phyloP scores from a whole-genome alignment of 768 basidiomycete species.

The Tylopilus rubrobrunneus region DNA sequence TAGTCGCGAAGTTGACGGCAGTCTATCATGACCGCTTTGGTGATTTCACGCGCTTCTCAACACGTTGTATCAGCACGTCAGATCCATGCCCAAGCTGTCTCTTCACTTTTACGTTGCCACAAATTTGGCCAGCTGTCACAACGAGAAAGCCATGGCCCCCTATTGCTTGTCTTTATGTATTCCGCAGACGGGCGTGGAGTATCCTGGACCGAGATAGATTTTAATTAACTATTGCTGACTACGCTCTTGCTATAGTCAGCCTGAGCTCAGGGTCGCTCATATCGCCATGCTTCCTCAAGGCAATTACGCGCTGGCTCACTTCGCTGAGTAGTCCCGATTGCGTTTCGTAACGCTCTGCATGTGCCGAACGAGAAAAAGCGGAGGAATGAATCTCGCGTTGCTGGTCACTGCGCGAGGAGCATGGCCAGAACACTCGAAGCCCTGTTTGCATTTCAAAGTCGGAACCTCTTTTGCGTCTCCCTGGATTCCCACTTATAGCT shows the following conservation, averaged over 20 bases:
- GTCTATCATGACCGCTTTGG: slow-evolving; percentile 31
- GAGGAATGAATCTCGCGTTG: slow-evolving; percentile 36
- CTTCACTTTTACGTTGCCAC: slow-evolving; percentile 33
- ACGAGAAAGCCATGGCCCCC: slow-evolving; percentile 28
- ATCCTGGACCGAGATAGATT: slow-evolving; percentile 30
- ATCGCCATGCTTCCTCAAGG: slow-evolving; percentile 32
- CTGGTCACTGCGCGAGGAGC: slow-evolving; percentile 30
- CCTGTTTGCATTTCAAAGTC: slow-evolving; percentile 34
- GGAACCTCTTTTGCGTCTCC: slow-evolving; percentile 25
- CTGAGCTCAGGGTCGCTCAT: slow-evolving; percentile 26
- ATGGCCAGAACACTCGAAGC: slow-evolving; percentile 34
- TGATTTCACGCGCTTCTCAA: slow-evolving; percentile 35
- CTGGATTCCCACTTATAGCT: slow-evolving; percentile 30
- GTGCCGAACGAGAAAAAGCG: slow-evolving; percentile 29
- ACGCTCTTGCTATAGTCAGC: slow-evolving; percentile 19
- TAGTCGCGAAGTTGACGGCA: slow-evolving; percentile 27
- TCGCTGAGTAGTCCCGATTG: slow-evolving; percentile 33
- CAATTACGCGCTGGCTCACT: slow-evolving; percentile 35
- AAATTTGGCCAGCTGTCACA: slow-evolving; percentile 14
- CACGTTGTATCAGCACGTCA: slow-evolving; percentile 36
- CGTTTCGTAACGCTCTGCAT: slow-evolving; percentile 32
- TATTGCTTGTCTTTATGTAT: slow-evolving; percentile 34
- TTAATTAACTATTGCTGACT: slow-evolving; percentile 31
- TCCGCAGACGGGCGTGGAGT: slow-evolving; percentile 35
- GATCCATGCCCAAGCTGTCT: slow-evolving; percentile 28